These are phyloP conservation scores for Akanthomyces uredinophilus DNA, from an alignment of 2,329 filamentous ascomycete genomes.

Conservation along the genomic window DNA sequence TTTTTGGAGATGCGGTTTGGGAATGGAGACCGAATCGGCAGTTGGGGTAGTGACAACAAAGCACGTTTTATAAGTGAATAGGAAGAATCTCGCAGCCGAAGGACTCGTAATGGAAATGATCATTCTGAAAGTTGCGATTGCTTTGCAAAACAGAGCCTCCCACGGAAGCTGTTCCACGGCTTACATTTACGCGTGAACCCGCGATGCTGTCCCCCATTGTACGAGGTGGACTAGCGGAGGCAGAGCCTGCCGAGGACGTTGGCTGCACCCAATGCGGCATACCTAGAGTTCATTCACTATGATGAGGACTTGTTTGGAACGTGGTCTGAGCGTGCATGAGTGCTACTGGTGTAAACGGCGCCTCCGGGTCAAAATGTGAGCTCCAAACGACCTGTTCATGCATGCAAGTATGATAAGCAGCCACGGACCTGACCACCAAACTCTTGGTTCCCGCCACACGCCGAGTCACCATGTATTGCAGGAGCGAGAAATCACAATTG, in stretches of 20 bases:
- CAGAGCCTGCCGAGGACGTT: background rate
- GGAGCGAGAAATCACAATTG: background rate
- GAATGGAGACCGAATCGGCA: background rate
- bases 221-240: background rate
- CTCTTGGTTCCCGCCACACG: background rate
- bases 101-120: no score
- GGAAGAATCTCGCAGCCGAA: background rate
- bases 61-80: background rate
- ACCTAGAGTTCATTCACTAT: background rate
- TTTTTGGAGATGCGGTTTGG: background rate
- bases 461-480: background rate
- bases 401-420: background rate
- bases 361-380: background rate
- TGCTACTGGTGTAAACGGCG: background rate
- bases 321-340: conserved; percentile 1
- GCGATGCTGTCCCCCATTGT: background rate
- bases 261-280: background rate
- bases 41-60: background rate
- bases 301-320: background rate
- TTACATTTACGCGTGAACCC: background rate
- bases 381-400: background rate
- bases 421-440: background rate
- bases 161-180: background rate
- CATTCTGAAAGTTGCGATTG: no score
- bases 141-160: background rate